Evolutionary conservation across 2,329 filamentous ascomycete species (phyloP).

Genomic region (Aspergillus amoenus): DNA sequence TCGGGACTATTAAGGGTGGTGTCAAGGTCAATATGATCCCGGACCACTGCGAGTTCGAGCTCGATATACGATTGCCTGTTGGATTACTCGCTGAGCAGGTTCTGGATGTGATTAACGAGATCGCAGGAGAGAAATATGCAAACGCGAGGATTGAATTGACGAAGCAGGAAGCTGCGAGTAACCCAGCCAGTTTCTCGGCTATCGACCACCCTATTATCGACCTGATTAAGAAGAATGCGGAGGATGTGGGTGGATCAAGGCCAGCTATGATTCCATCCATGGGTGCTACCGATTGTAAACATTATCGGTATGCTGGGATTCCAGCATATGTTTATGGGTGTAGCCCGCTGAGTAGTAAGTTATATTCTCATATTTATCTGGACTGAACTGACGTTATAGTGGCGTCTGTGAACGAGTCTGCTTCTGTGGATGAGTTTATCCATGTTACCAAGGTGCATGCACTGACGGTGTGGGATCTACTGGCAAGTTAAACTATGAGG

Average conservation of each 20-base stretch:
- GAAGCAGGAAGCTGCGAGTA: neutral
- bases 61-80: slow-evolving; percentile 43
- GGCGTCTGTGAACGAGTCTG: neutral
- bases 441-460: neutral
- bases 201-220: neutral
- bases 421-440: neutral
- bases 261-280: slow-evolving; percentile 38
- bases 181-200: neutral
- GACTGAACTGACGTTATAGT: neutral
- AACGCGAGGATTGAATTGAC: neutral
- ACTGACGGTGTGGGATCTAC: neutral
- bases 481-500: neutral
- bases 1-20: slow-evolving; percentile 43
- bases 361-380: neutral
- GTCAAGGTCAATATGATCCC: slow-evolving; percentile 47
- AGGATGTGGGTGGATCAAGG: neutral
- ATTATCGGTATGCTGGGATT: slow-evolving; percentile 38
- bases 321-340: slow-evolving; percentile 40
- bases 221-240: neutral
- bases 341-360: neutral
- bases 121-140: neutral
- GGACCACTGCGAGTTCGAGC: slow-evolving; percentile 37
- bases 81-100: slow-evolving; percentile 26
- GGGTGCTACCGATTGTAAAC: slow-evolving; percentile 45
- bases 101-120: neutral